Conservation (phyloP, 805 yeast species). For the Saturnispora quitensis region DNA sequence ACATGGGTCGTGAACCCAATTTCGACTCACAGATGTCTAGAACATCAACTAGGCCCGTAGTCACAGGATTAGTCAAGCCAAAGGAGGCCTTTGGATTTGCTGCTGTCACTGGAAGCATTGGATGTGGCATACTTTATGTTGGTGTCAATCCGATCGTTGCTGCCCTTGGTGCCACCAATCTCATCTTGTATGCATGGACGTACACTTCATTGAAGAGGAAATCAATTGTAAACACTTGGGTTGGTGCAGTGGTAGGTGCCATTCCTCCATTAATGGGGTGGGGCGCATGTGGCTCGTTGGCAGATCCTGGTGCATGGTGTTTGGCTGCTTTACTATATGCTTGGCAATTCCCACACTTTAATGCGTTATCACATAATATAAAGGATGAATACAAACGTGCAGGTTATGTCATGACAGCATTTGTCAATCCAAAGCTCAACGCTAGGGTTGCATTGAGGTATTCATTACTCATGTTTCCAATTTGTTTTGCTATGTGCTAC, state of each 20-base stretch:
- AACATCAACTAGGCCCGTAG: conserved; percentile 85
- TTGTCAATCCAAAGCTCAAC: conserved; percentile 81
- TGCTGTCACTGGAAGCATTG: conserved; percentile 57
- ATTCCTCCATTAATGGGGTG: conserved; percentile 99
- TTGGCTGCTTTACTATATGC: conserved; percentile 83
- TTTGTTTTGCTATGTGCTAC: conserved; percentile 75
- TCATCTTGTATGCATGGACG: conserved; percentile 76
- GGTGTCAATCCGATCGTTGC: conserved; percentile 91
- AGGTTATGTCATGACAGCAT: conserved; percentile 97
- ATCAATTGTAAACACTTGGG: conserved; percentile 90
- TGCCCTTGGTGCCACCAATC: conserved; percentile 67
- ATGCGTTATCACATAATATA: conserved; percentile 80
- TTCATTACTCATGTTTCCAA: conserved; percentile 86
- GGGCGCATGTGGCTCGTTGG: conserved; percentile 79
- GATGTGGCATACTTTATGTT: conserved; percentile 53
- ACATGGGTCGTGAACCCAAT: conserved; percentile 93
- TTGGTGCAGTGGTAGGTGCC: conserved; percentile 98
- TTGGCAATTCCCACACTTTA: conserved; percentile 99
- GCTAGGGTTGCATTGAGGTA: conserved; percentile 91
- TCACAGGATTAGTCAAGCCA: conserved; percentile 68
- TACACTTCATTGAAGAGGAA: conserved; percentile 86
- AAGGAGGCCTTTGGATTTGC: conserved; percentile 78
- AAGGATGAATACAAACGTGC: conserved; percentile 84
- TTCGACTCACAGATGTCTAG: conserved; percentile 83
- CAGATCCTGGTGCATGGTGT: conserved; percentile 93